A percentile compares a stretch with the other conserved stretches of the same genome.
These are phyloP conservation scores for Lineolata rhizophorae DNA, from an alignment of 495 filamentous ascomycete species.

Conservation along the genomic window DNA sequence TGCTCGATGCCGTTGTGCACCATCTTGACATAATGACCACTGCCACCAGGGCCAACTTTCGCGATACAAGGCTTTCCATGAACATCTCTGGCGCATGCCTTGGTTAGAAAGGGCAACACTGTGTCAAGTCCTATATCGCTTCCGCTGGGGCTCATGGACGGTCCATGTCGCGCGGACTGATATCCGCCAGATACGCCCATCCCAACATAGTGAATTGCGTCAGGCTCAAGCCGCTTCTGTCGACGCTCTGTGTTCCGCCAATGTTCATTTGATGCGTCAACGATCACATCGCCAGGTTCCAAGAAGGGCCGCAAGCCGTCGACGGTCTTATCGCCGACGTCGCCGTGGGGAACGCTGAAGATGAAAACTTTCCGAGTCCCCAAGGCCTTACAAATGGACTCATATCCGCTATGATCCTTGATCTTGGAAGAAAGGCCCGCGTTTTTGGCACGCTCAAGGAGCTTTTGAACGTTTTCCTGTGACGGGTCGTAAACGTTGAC, in stretches of 20 bases:
- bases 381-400: conserved; percentile 11
- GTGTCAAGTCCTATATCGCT: conserved; percentile 31
- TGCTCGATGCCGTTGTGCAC: conserved; percentile 61
- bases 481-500: conserved; percentile 40
- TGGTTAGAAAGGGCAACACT: conserved; percentile 41
- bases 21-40: conserved; percentile 60
- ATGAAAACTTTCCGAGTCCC: conserved; percentile 25
- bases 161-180: conserved; percentile 41
- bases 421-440: conserved; percentile 15
- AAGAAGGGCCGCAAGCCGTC: conserved; percentile 32
- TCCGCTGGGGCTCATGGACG: conserved; percentile 43
- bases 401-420: conserved; percentile 14
- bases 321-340: conserved; percentile 42
- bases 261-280: conserved; percentile 53
- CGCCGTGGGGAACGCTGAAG: conserved; percentile 49
- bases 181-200: conserved; percentile 51
- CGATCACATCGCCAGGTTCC: conserved; percentile 40
- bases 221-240: conserved; percentile 30
- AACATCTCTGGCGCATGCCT: conserved; percentile 35
- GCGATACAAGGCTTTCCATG: conserved; percentile 39
- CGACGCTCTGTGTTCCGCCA: conserved; percentile 43
- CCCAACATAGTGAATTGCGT: conserved; percentile 41
- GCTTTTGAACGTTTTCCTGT: conserved; percentile 23
- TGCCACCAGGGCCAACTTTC: conserved; percentile 36
- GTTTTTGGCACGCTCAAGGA: conserved; percentile 18